Evolutionary conservation across 2,329 filamentous ascomycete genomes (phyloP).

Genomic region (Cladophialophora immunda): DNA sequence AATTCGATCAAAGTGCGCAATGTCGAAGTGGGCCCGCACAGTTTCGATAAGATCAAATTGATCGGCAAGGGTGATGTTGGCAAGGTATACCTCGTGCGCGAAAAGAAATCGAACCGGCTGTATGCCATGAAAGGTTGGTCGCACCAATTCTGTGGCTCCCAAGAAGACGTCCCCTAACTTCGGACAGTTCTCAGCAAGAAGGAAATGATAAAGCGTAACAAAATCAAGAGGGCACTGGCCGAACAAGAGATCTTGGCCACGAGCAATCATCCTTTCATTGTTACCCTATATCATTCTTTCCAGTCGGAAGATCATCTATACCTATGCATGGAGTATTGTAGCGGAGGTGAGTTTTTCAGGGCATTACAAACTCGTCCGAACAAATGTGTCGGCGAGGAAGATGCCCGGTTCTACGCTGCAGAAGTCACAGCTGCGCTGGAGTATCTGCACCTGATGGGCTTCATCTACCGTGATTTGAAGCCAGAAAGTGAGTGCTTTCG

Average conservation of each 20-base stretch:
- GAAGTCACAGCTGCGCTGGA: slow-evolving; percentile 96
- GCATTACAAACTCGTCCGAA: slow-evolving; percentile 95
- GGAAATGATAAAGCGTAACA: slow-evolving; percentile 99
- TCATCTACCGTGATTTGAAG: slow-evolving; percentile 98
- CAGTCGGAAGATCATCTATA: slow-evolving; percentile 99
- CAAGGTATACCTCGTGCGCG: slow-evolving; percentile 95
- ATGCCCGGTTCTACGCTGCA: slow-evolving; percentile 94
- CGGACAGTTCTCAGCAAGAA: slow-evolving; percentile 92
- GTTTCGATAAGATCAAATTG: slow-evolving; percentile 99
- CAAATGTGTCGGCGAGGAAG: slow-evolving; percentile 96
- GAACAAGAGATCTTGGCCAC: slow-evolving; percentile 98
- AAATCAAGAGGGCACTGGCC: slow-evolving; percentile 97
- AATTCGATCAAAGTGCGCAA: slow-evolving; percentile 99
- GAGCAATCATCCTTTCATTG: slow-evolving; percentile 98
- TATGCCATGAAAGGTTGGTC: slow-evolving; percentile 97
- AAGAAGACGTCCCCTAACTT: slow-evolving; percentile 48
- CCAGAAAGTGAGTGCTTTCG: slow-evolving; percentile 77
- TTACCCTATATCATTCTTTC: slow-evolving; percentile 98
- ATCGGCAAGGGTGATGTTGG: slow-evolving; percentile 99
- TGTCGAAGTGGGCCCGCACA: slow-evolving; percentile 92
- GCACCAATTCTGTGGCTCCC: slow-evolving; percentile 2
- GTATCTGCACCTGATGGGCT: slow-evolving; percentile 98
- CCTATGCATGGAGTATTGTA: slow-evolving; percentile 99
- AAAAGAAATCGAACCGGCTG: slow-evolving; percentile 94
- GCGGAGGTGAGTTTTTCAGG: slow-evolving; percentile 96